A percentile compares a stretch with the other conserved stretches of the same genome.
Conservation (phyloP, 2,329 filamentous ascomycete species). For the Pseudogymnoascus sp. region DNA sequence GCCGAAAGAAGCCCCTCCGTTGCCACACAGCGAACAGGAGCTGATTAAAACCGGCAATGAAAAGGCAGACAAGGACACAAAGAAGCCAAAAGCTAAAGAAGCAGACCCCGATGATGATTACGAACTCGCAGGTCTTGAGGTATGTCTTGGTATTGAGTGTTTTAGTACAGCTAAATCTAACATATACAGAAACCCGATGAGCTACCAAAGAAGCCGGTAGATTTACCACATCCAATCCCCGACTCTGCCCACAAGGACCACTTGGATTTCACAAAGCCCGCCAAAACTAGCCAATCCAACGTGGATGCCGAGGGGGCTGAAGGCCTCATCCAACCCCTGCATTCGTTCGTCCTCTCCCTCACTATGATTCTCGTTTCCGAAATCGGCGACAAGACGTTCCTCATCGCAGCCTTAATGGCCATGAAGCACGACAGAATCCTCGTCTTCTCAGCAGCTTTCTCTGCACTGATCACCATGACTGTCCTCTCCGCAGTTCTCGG, state of each 20-base stretch:
- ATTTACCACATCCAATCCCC: conserved; percentile 64
- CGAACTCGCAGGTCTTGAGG: conserved; percentile 47
- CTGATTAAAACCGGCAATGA: conserved; percentile 43
- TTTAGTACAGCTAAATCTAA: conserved; percentile 19
- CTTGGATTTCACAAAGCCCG: conserved; percentile 43
- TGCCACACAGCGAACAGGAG: conserved; percentile 74
- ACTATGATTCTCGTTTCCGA: conserved; percentile 98
- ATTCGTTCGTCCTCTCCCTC: conserved; percentile 85
- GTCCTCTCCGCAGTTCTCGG: conserved; percentile 86
- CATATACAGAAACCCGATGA: conserved; percentile 64
- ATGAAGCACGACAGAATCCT: conserved; percentile 94
- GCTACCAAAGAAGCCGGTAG: conserved; percentile 70
- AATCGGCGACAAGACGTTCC: conserved; percentile 96
- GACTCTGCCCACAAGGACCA: conserved; percentile 59
- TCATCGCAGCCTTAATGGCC: conserved; percentile 94
- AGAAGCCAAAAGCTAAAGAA: conserved; percentile 26
- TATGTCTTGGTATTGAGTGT: conserved; percentile 30
- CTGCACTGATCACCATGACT: conserved; percentile 88
- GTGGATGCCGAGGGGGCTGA: conserved; percentile 39
- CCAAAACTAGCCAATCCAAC: conserved; percentile 28
- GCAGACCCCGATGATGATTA: conserved; percentile 32
- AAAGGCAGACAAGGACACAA: conserved; percentile 36
- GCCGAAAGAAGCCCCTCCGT: conserved; percentile 76
- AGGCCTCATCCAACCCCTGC: conserved; percentile 68
- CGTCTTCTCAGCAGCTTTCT: conserved; percentile 92